These are phyloP conservation scores for Hypoxylon sp. DNA, from an alignment of 2,329 filamentous ascomycete species.

Conservation along the genomic window DNA sequence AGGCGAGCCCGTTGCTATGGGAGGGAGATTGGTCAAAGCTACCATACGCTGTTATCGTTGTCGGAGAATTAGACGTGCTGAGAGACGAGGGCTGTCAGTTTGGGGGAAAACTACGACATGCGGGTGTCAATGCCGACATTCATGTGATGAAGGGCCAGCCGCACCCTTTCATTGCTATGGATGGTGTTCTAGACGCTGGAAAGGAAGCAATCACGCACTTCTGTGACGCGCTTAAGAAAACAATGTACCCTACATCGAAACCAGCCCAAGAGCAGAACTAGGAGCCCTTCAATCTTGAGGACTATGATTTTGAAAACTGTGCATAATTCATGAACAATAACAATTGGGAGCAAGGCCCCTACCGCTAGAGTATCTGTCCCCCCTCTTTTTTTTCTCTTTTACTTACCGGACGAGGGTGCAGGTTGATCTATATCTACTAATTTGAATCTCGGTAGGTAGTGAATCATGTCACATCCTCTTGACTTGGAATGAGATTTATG, in stretches of 20 bases:
- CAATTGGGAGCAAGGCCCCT: neutral
- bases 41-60: slow-evolving; percentile 66
- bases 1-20: slow-evolving; percentile 69
- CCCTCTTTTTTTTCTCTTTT: too few relatives aligned
- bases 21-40: slow-evolving; percentile 63
- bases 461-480: neutral
- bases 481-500: neutral
- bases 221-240: slow-evolving; percentile 52
- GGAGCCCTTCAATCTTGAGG: neutral
- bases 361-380: neutral
- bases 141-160: slow-evolving; percentile 69
- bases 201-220: slow-evolving; percentile 64
- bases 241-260: slow-evolving; percentile 37
- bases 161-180: slow-evolving; percentile 72
- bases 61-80: slow-evolving; percentile 71
- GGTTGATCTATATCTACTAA: neutral
- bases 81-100: slow-evolving; percentile 68
- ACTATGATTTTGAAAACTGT: neutral
- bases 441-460: too few relatives aligned
- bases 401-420: neutral
- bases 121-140: slow-evolving; percentile 64
- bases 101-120: slow-evolving; percentile 61
- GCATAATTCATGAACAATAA: neutral
- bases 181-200: slow-evolving; percentile 67
- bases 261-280: slow-evolving; percentile 4